Conservation (phyloP, 2,329 filamentous ascomycete genomes). For the Akanthomyces muscarius region DNA sequence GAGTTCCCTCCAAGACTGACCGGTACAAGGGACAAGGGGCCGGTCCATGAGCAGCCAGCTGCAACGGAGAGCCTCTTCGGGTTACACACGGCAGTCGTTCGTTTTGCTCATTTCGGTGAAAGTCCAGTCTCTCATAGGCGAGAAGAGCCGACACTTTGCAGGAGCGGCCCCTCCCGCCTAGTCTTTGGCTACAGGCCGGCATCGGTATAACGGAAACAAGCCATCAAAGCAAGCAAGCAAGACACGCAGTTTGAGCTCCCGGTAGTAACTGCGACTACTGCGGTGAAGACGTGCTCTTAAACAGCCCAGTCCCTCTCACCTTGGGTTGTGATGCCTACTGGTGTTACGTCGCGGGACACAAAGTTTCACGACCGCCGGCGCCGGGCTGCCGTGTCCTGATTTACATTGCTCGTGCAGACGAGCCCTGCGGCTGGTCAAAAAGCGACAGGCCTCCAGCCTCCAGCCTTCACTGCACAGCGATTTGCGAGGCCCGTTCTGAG, state of each 20-base stretch:
- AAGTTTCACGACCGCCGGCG: background rate
- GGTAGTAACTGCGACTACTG: background rate
- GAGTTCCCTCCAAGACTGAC: background rate
- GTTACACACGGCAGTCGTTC: constrained; percentile 8
- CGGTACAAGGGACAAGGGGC: background rate
- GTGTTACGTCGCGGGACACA: background rate
- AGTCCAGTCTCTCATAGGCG: constrained; percentile 7
- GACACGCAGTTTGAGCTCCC: background rate
- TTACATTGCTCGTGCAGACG: background rate
- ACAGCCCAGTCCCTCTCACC: background rate
- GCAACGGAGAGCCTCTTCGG: background rate
- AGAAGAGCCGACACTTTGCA: constrained; percentile 4
- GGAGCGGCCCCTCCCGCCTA: constrained; percentile 1
- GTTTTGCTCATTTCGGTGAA: constrained; percentile 10
- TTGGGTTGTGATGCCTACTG: background rate
- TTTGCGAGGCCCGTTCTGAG: background rate
- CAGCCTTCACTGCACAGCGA: background rate
- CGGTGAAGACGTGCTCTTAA: background rate
- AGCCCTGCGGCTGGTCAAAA: background rate
- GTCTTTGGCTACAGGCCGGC: background rate
- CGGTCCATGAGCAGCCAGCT: background rate
- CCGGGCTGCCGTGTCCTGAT: background rate
- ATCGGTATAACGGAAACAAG: background rate
- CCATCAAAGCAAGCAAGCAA: background rate
- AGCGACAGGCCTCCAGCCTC: background rate